Conservation (phyloP, 306 rosid species). For the Hippophae rhamnoides region DNA sequence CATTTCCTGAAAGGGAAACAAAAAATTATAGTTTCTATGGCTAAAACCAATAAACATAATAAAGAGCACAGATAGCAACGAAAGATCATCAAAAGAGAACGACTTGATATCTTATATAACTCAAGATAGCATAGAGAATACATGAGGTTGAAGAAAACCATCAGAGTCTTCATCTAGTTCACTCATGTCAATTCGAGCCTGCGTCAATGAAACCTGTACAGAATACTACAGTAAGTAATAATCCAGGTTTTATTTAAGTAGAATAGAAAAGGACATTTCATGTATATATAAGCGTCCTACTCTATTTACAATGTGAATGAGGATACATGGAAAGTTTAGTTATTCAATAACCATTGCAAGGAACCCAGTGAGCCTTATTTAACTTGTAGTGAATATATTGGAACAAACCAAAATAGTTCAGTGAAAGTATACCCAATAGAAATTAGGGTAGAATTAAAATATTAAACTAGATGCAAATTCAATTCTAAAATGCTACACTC, state of each 20-base stretch:
- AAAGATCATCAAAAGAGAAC: background rate
- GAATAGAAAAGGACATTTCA: background rate
- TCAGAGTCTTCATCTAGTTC: constrained; percentile 98
- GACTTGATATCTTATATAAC: constrained; percentile 10
- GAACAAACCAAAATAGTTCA: background rate
- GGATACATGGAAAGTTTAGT: background rate
- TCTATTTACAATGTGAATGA: background rate
- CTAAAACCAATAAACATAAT: background rate
- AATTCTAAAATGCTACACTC: background rate
- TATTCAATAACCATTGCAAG: background rate
- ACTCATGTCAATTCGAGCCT: constrained; percentile 98
- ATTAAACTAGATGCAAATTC: background rate
- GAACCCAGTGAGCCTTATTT: background rate
- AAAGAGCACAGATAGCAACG: too few relatives aligned
- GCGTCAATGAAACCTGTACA: constrained; percentile 92
- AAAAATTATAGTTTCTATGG: background rate
- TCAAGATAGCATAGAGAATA: constrained; percentile 34
- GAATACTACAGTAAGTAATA: constrained; percentile 24
- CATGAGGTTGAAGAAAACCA: constrained; percentile 88
- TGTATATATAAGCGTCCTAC: too few relatives aligned
- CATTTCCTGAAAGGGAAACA: constrained; percentile 60
- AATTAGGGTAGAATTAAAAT: background rate
- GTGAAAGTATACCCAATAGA: too few relatives aligned
- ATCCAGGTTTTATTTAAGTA: background rate
- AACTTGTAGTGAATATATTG: background rate